phyloP scores from a whole-genome alignment of 257 asterid species.

The Nicotiana sylvestris region DNA sequence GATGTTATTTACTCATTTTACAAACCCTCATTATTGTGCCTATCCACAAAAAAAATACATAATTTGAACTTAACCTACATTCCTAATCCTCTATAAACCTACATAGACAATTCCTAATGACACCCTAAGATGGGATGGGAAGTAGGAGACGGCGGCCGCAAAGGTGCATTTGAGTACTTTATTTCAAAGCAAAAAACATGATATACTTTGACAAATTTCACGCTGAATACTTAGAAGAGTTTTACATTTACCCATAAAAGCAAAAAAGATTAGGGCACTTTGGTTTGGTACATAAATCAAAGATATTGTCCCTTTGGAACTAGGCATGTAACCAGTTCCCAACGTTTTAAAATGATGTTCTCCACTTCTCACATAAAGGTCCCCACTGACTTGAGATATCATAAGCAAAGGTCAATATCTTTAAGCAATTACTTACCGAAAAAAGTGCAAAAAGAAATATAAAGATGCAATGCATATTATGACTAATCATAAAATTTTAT shows the following conservation, averaged over 20 bases:
- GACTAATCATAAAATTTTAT: no score
- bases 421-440: background rate
- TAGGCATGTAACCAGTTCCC: constrained; percentile 17
- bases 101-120: background rate
- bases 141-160: constrained; percentile 23
- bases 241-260: background rate
- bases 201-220: background rate
- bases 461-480: no score
- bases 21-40: background rate
- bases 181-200: background rate
- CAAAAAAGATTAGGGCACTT: background rate
- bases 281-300: constrained; percentile 11
- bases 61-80: background rate
- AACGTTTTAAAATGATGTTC: constrained; percentile 19
- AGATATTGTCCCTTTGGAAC: constrained; percentile 29
- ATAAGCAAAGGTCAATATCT: constrained; percentile 20
- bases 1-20: background rate
- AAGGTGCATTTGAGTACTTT: constrained; percentile 13
- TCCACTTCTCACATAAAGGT: constrained; percentile 6
- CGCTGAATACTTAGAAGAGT: background rate
- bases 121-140: background rate
- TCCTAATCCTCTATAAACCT: background rate
- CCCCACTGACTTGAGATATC: constrained; percentile 2
- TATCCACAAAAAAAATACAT: background rate
- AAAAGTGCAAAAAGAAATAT: background rate